Evolutionary conservation across 1,139 yeast species (phyloP).

Genomic region (Taphrina populina): DNA sequence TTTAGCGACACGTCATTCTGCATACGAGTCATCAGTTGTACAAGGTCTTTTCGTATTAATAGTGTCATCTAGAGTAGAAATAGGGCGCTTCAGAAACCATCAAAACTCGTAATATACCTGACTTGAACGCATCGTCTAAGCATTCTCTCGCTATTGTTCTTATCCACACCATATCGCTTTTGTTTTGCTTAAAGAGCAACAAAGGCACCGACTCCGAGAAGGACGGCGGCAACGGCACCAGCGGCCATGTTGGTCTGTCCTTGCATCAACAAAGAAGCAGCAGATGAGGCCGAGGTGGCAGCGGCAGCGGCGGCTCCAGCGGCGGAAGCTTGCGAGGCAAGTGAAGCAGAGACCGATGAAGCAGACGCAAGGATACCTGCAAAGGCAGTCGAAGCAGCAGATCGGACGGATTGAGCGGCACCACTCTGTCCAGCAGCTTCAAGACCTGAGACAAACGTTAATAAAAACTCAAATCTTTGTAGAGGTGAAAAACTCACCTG

Average conservation of each 20-base stretch:
- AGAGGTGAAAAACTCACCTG: constrained; percentile 20
- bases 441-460: neutral
- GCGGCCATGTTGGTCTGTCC: constrained; percentile 9
- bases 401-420: constrained; percentile 23
- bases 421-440: constrained; percentile 22
- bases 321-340: constrained; percentile 25
- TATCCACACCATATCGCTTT: neutral
- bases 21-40: too few species aligned
- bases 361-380: constrained; percentile 29
- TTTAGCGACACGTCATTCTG: too few species aligned
- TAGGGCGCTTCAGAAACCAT: too few species aligned
- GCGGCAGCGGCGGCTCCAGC: constrained; percentile 26
- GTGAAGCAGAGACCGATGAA: constrained; percentile 19
- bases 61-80: too few species aligned
- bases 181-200: constrained; percentile 21
- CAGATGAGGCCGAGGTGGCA: constrained; percentile 16
- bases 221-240: constrained; percentile 30
- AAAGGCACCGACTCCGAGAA: constrained; percentile 29
- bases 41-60: too few species aligned
- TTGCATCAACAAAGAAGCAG: constrained; percentile 9
- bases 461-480: too few species aligned
- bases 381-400: constrained; percentile 28
- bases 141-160: neutral
- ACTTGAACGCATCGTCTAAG: too few species aligned
- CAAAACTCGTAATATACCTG: too few species aligned